A percentile compares a stretch with the other conserved stretches of the same genome.
phyloP scores from a whole-genome alignment of 2,329 filamentous ascomycete species.

The Verticillium dahliae region DNA sequence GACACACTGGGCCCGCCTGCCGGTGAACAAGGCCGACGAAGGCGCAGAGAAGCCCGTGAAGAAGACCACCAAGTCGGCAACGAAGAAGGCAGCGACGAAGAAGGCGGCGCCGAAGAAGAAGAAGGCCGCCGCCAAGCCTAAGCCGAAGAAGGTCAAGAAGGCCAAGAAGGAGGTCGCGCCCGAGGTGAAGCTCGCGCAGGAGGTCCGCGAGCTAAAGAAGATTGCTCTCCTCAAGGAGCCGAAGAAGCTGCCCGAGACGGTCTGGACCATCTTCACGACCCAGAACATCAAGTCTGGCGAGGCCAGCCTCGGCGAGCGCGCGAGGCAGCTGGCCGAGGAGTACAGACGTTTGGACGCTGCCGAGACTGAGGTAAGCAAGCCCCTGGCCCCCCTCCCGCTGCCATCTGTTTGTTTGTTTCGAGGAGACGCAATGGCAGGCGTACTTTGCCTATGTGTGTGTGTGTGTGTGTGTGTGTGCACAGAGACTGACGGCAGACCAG shows the following conservation, averaged over 20 bases:
- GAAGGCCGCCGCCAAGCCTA: conserved; percentile 11
- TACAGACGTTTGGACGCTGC: conserved; percentile 33
- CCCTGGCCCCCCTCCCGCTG: too few relatives aligned
- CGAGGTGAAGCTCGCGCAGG: conserved; percentile 27
- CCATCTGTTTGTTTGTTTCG: too few relatives aligned
- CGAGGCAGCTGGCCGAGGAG: conserved; percentile 18
- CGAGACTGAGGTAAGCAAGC: conserved; percentile 35
- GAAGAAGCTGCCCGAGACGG: conserved; percentile 18
- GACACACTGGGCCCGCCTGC: conserved; percentile 19
- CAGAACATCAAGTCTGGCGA: conserved; percentile 20
- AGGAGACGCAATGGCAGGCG: too few relatives aligned
- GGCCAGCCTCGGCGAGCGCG: conserved; percentile 11
- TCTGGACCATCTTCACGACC: conserved; percentile 31
- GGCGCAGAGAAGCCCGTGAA: conserved; percentile 18
- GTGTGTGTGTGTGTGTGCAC: too few relatives aligned
- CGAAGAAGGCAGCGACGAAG: background rate
- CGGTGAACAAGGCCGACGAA: conserved; percentile 14
- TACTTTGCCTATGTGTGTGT: too few relatives aligned
- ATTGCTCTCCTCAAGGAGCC: conserved; percentile 34
- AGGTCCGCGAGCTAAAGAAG: conserved; percentile 29
- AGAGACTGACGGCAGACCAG: conserved; percentile 16
- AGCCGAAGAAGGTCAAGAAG: conserved; percentile 20
- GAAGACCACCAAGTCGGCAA: background rate
- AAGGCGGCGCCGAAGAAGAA: conserved; percentile 10
- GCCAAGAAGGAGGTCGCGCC: conserved; percentile 25